phyloP scores from a whole-genome alignment of 2,329 filamentous ascomycete genomes.

The Penicillium fuscoglaucum region DNA sequence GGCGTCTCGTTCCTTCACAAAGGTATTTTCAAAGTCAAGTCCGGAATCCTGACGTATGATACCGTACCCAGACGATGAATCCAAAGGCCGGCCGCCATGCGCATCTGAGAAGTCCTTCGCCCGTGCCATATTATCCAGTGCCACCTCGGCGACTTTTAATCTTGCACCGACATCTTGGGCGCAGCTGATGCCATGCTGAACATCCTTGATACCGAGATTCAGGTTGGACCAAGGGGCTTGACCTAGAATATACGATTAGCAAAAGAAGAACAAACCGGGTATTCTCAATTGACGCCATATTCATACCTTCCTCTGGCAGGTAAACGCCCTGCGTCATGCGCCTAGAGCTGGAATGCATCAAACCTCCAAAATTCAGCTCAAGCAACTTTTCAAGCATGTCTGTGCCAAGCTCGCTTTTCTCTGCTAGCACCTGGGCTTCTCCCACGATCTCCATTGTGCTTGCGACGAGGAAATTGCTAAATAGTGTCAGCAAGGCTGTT shows the following conservation, averaged over 20 bases:
- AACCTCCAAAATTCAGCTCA: constrained; percentile 31
- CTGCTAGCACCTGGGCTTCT: constrained; percentile 35
- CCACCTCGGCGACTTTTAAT: constrained; percentile 47
- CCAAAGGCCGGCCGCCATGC: constrained; percentile 40
- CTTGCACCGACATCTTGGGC: constrained; percentile 43
- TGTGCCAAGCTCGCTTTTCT: constrained; percentile 30
- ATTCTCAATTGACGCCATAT: background rate
- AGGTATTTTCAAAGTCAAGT: constrained; percentile 47
- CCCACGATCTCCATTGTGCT: constrained; percentile 30
- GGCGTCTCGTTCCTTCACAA: constrained; percentile 24
- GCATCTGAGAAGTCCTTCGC: constrained; percentile 44
- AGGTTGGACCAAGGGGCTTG: constrained; percentile 50
- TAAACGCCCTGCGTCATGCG: constrained; percentile 32
- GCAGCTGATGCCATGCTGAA: constrained; percentile 50
- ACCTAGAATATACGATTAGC: constrained; percentile 1
- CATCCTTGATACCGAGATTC: constrained; percentile 53
- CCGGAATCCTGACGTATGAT: constrained; percentile 47
- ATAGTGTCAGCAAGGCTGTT: background rate
- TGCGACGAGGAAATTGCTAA: constrained; percentile 23
- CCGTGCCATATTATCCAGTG: constrained; percentile 46
- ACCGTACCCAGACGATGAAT: constrained; percentile 56
- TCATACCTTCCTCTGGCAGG: constrained; percentile 27
- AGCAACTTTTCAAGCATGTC: constrained; percentile 30
- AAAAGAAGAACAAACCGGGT: background rate
- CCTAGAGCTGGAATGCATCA: constrained; percentile 30